These are phyloP conservation scores for Silene conica DNA, from an alignment of 148 eudicot genomes.

Conservation along the genomic window DNA sequence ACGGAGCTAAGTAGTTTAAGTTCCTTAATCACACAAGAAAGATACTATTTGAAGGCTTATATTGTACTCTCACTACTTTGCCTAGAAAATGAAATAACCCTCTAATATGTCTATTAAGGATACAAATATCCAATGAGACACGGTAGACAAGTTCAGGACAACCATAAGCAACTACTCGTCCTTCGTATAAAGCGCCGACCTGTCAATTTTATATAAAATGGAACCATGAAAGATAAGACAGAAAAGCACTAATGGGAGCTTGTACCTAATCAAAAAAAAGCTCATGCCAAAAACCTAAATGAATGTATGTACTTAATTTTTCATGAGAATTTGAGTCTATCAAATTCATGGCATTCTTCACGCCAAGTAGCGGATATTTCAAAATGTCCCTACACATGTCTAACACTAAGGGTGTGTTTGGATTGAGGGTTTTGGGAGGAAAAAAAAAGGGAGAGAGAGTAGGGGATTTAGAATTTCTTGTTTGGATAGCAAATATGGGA, in stretches of 20 bases:
- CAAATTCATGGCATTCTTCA: not conserved
- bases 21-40: not conserved
- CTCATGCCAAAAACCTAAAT: not conserved
- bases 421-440: too few species aligned
- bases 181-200: not conserved
- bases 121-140: not conserved
- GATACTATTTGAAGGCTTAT: conserved; percentile 1
- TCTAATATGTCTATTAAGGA: not conserved
- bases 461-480: too few species aligned
- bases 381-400: not conserved
- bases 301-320: not conserved
- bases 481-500: too few species aligned
- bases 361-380: not conserved
- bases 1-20: not conserved
- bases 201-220: not conserved
- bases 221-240: not conserved
- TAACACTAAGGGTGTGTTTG: too few species aligned
- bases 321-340: not conserved
- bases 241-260: not conserved
- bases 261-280: not conserved
- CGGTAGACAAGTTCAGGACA: not conserved
- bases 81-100: not conserved
- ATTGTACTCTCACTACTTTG: not conserved
- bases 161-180: not conserved
- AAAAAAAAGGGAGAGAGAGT: too few species aligned